A percentile compares a stretch with the other conserved stretches of the same genome.
Conservation (phyloP, 169 alveolate genomes). For the Perkinsus marinus region DNA sequence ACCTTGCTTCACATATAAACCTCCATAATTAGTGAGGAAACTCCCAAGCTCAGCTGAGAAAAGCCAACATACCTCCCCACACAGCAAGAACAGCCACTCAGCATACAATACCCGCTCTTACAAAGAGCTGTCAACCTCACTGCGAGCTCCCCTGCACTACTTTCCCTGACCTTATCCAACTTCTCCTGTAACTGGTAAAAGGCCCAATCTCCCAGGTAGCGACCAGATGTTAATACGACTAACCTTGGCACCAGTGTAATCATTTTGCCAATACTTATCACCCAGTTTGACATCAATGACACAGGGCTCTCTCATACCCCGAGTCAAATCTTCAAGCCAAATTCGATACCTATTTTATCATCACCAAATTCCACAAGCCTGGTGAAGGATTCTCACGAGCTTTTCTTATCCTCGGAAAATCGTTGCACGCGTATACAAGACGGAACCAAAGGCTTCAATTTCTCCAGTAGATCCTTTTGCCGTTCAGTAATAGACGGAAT, state of each 20-base stretch:
- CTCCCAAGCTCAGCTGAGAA: no score
- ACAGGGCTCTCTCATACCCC: background rate
- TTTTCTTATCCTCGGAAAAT: background rate
- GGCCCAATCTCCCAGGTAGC: background rate
- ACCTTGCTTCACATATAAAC: no score
- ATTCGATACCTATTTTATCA: background rate
- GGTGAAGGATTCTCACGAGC: background rate
- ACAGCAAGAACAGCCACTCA: no score
- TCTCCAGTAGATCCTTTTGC: background rate
- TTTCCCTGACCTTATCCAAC: background rate
- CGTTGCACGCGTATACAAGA: background rate
- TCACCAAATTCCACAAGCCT: background rate
- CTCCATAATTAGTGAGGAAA: no score
- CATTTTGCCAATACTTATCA: background rate
- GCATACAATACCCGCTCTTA: background rate
- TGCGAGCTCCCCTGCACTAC: background rate
- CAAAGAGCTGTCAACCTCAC: background rate
- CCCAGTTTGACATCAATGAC: background rate
- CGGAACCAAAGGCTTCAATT: background rate
- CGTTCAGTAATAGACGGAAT: background rate
- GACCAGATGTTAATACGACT: background rate
- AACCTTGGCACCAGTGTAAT: background rate
- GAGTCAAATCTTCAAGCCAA: background rate
- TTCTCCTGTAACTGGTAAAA: background rate
- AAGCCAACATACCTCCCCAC: no score